phyloP scores from a whole-genome alignment of 1,139 yeast species.

The Sugiyamaella pinicola region DNA sequence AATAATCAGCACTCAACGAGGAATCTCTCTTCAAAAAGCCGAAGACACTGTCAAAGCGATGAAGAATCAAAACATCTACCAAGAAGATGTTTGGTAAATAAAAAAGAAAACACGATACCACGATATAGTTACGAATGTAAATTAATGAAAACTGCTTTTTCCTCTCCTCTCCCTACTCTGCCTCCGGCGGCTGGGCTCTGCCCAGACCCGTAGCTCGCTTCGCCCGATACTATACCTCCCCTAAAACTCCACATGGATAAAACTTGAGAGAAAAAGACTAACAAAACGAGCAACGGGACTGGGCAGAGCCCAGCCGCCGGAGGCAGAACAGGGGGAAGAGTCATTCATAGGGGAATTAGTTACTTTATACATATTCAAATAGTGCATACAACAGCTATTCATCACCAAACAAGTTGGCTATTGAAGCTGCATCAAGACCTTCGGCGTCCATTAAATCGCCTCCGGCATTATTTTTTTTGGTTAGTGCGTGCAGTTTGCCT shows the following conservation, averaged over 20 bases:
- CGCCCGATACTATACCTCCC: neutral
- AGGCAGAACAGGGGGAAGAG: neutral
- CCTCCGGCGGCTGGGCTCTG: neutral
- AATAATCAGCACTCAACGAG: constrained; percentile 63
- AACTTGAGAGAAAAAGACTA: neutral
- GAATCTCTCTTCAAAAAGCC: constrained; percentile 65
- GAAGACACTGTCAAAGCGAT: constrained; percentile 75
- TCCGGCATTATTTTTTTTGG: constrained; percentile 21
- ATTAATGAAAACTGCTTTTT: neutral
- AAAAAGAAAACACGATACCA: neutral
- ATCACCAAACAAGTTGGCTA: constrained; percentile 23
- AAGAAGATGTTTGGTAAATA: constrained; percentile 92
- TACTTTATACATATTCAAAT: constrained; percentile 11
- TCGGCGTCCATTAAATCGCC: constrained; percentile 25
- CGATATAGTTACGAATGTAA: constrained; percentile 3
- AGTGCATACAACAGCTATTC: constrained; percentile 5
- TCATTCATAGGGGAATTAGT: neutral
- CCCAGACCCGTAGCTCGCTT: neutral
- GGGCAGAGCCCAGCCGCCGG: constrained; percentile 19
- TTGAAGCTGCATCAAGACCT: constrained; percentile 23
- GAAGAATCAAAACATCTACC: constrained; percentile 85
- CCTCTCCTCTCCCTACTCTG: neutral
- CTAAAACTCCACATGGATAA: neutral
- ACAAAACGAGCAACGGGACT: constrained; percentile 9
- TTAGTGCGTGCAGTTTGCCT: constrained; percentile 14